These are phyloP conservation scores for Stagonosporopsis rhizophila DNA, from an alignment of 2,329 filamentous ascomycete species.

Conservation along the genomic window DNA sequence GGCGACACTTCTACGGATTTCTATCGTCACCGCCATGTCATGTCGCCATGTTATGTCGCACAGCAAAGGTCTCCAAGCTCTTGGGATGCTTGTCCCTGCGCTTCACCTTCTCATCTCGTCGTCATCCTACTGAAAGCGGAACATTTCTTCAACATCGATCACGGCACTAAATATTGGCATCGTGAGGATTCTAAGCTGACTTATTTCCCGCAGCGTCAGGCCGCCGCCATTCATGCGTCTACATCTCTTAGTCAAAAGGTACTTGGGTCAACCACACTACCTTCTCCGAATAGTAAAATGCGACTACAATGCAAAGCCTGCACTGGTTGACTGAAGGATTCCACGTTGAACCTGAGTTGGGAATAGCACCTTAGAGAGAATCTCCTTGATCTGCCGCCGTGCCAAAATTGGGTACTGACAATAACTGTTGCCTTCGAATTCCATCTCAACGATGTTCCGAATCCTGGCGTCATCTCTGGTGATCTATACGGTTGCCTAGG, in stretches of 20 bases:
- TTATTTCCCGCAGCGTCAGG: not conserved
- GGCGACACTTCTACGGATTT: not conserved
- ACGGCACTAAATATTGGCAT: slow-evolving; percentile 19
- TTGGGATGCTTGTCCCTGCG: slow-evolving; percentile 3
- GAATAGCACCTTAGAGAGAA: not conserved
- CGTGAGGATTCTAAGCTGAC: not conserved
- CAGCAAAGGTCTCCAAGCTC: not conserved
- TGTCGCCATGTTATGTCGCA: not conserved
- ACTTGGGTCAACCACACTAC: no score
- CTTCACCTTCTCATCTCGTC: slow-evolving; percentile 2
- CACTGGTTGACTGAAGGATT: no score
- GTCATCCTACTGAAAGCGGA: slow-evolving; percentile 10
- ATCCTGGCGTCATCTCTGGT: not conserved
- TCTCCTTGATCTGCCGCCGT: not conserved
- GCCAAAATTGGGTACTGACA: not conserved
- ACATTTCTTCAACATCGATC: slow-evolving; percentile 7
- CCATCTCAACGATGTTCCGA: not conserved
- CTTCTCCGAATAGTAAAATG: no score
- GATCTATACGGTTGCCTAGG: not conserved
- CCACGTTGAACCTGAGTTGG: not conserved
- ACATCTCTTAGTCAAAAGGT: not conserved
- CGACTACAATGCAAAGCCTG: not conserved
- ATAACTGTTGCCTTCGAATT: not conserved
- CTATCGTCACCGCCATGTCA: slow-evolving; percentile 7
- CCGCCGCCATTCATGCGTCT: not conserved